Conservation (phyloP, 192 early-diverging fungal species). For the Geranomyces michiganensis region DNA sequence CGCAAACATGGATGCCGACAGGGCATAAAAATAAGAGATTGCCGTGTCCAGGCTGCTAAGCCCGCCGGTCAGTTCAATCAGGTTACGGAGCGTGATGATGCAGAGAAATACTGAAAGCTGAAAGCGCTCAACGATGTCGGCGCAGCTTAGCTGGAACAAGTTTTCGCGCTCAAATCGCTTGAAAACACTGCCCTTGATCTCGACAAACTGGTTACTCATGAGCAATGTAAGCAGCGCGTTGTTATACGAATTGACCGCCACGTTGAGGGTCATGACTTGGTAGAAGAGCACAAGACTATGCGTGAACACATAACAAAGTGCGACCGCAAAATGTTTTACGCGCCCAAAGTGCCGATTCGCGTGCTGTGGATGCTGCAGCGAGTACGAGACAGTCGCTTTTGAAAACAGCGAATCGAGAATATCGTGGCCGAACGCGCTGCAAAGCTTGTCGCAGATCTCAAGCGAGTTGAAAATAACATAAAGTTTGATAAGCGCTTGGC, state of each 20-base stretch:
- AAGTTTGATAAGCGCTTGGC: conserved; percentile 94
- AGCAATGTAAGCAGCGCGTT: conserved; percentile 92
- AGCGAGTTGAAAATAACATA: conserved; percentile 97
- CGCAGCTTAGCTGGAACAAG: conserved; percentile 92
- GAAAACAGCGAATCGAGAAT: conserved; percentile 94
- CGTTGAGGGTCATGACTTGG: conserved; percentile 94
- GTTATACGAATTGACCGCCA: conserved; percentile 94
- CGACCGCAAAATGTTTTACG: conserved; percentile 70
- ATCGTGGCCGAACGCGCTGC: conserved; percentile 91
- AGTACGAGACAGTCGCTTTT: conserved; percentile 61
- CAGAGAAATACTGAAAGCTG: conserved; percentile 84
- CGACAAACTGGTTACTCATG: conserved; percentile 96
- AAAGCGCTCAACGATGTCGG: conserved; percentile 95
- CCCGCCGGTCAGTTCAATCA: conserved; percentile 75
- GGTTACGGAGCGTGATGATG: conserved; percentile 89
- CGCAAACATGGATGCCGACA: conserved; percentile 51
- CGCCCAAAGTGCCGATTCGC: conserved; percentile 39
- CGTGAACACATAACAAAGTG: conserved; percentile 80
- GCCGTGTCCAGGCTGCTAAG: conserved; percentile 25
- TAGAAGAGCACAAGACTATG: conserved; percentile 93
- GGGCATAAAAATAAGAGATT: conserved; percentile 27
- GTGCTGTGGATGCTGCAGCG: conserved; percentile 14
- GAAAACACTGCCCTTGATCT: conserved; percentile 97
- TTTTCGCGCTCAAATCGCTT: conserved; percentile 97
- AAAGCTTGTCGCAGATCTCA: conserved; percentile 94